Conservation (phyloP, 805 yeast species). For the Wickerhamomyces alni region DNA sequence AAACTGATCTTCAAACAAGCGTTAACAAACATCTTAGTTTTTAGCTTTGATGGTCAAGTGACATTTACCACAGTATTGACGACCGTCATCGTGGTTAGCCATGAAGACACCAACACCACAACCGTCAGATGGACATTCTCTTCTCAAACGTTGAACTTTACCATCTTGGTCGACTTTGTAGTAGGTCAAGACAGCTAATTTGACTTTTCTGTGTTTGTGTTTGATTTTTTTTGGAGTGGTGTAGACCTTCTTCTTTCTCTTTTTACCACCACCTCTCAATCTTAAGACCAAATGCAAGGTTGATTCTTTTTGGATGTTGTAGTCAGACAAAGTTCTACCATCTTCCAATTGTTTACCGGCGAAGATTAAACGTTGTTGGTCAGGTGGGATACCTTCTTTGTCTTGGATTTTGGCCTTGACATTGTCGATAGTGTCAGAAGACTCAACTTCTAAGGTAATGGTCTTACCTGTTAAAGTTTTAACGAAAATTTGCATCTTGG, state of each 20-base stretch:
- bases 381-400: conserved; percentile 97
- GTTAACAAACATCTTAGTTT: conserved; percentile 16
- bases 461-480: conserved; percentile 99
- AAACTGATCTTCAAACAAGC: conserved; percentile 11
- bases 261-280: conserved; percentile 99
- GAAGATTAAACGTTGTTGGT: conserved; percentile 93
- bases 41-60: conserved; percentile 79
- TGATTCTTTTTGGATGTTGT: conserved; percentile 98
- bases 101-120: conserved; percentile 99
- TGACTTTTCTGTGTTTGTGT: conserved; percentile 99
- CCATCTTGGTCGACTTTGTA: conserved; percentile 99
- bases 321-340: conserved; percentile 93
- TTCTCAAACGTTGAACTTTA: conserved; percentile 96
- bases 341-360: conserved; percentile 98
- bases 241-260: conserved; percentile 99
- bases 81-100: conserved; percentile 92
- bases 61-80: conserved; percentile 99
- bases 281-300: conserved; percentile 93
- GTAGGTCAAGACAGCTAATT: conserved; percentile 98
- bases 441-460: conserved; percentile 96
- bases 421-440: conserved; percentile 95
- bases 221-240: conserved; percentile 99
- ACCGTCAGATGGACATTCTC: conserved; percentile 88
- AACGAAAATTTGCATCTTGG: conserved; percentile 92
- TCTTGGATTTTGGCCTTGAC: conserved; percentile 96